Evolutionary conservation across 208 protist genomes (phyloP), one percentile per base, ranked within the genome.

Genomic region (Leishmania mexicana): DNA sequence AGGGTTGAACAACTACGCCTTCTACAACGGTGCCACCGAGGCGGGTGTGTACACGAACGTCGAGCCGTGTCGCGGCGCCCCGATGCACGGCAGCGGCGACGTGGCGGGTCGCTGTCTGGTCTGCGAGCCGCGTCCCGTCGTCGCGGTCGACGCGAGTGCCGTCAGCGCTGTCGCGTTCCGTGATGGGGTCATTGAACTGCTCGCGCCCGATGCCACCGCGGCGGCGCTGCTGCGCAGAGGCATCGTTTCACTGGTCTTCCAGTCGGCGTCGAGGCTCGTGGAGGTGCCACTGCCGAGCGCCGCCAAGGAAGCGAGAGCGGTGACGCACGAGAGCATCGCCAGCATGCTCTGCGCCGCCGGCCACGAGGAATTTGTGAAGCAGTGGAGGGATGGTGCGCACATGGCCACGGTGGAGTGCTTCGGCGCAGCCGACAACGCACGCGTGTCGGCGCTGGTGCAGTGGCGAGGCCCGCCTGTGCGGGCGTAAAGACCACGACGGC

Each of bases 1-100:
- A 19, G 80, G 75, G 40, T 75, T 99, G 77, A 82, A 98, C 78
- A 99, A 99, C 90, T 99, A 98, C 87, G 92, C 95, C 54, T 95
- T 98, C 76, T 99, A 97, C 89, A 98, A 97, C 78, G 98, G 98
- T 17, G 79, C 86, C 24, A 81, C 87, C 17, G 79, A 84, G 42
- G 77, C 67, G 2, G 89, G 87, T 11, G 80, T 91, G 28, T 76
- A 80, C 60, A 57, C 83, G 15, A 53, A 87, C 83, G 79, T 84
- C 35, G 64, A 81, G 72, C 42, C 38, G 60, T 83, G 64, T 78
- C 88, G 49, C 60, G 57, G 73, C 17, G 62, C 78, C 35, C 82
- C 81, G 38, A 72, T 67, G 62, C 64, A 49, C 53, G 76, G 82
- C 62, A 70, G 64, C 73, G 84, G 83, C 10, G 81, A 80, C 24